Base-by-base conservation (phyloP, 1,284 basidiomycete genomes). In the Puccinia polysora region DNA sequence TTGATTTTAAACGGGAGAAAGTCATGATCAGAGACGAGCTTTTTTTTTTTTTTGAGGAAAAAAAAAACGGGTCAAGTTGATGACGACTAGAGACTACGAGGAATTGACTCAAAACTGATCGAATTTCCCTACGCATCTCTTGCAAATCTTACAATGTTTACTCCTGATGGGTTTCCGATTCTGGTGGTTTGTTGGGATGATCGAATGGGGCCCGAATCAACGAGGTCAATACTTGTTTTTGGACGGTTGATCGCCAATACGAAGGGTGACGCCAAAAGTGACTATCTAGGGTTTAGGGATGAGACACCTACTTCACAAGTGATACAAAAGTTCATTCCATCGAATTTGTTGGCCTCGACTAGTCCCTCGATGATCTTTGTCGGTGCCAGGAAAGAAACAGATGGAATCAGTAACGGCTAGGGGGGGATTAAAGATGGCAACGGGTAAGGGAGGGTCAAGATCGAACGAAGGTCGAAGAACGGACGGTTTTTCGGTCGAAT, bases 291-390 rank as follows among this genome's bases (percentile, higher is more conserved):
- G n/a, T n/a, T n/a, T n/a, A n/a, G n/a, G n/a, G n/a, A n/a, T n/a
- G n/a, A n/a, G n/a, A n/a, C n/a, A 64, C 83, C 55, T 75, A 86
- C 87, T 89, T 98, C 90, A 81, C 95, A 98, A 65, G 88, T 84
- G 65, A 97, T 89, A 79, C 96, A 98, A 81, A 96, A 97, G 12
- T 90, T 92, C 78, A 93, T 91, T 0, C 95, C 94, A 80, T 97
- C 97, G 34, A 98, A 81, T 34, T 88, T 83, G 2, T 92, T 92
- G 76, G 88, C 86, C 18, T 89, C 88, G 12, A 92, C 90, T 18
- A 98, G 83, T 32, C 91, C 89, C 78, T 96, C 92, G 62, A 97
- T 88, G 55, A 89, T 85, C 89, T 92, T 75, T 23, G 10, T 14
- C 10, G 20, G 14, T 7, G 32, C 12, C 55, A 58, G 14, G 14